Conservation (phyloP, 768 basidiomycete species). For the Tulasnella calospora region DNA sequence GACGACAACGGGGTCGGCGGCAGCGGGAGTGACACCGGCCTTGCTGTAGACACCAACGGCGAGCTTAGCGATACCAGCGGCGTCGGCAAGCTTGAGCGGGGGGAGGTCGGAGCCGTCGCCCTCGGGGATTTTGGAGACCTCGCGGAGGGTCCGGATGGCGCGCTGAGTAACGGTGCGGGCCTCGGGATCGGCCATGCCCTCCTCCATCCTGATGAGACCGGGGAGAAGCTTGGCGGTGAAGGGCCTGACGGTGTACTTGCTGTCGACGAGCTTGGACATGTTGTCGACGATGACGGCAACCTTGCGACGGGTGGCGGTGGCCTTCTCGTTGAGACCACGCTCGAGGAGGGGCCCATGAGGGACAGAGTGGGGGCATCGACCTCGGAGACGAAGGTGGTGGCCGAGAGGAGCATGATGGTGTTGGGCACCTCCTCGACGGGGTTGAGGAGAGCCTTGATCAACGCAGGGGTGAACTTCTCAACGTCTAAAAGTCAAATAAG, state of each 20-base stretch:
- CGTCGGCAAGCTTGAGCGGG: constrained; percentile 71
- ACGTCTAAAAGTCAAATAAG: constrained; percentile 41
- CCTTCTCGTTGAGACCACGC: constrained; percentile 90
- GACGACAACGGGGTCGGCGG: constrained; percentile 52
- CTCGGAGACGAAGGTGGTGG: constrained; percentile 99
- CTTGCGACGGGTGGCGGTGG: constrained; percentile 94
- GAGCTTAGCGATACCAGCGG: constrained; percentile 56
- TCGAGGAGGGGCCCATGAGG: constrained; percentile 95
- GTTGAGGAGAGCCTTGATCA: constrained; percentile 97
- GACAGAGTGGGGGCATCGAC: constrained; percentile 96
- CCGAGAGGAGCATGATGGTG: constrained; percentile 90
- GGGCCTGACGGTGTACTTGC: constrained; percentile 87
- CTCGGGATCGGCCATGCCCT: constrained; percentile 94
- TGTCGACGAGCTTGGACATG: constrained; percentile 98
- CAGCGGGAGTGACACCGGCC: constrained; percentile 54
- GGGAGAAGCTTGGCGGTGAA: constrained; percentile 95
- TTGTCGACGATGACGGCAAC: constrained; percentile 97
- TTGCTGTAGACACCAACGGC: constrained; percentile 84
- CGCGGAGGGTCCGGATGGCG: constrained; percentile 92
- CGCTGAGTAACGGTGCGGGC: constrained; percentile 87
- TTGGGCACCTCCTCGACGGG: constrained; percentile 98
- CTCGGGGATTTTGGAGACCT: constrained; percentile 83
- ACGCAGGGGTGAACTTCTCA: constrained; percentile 73
- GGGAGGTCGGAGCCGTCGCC: constrained; percentile 91
- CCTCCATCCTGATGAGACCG: constrained; percentile 91